Base-by-base conservation (phyloP, 2,329 filamentous ascomycete genomes). In the Claviceps paspali region DNA sequence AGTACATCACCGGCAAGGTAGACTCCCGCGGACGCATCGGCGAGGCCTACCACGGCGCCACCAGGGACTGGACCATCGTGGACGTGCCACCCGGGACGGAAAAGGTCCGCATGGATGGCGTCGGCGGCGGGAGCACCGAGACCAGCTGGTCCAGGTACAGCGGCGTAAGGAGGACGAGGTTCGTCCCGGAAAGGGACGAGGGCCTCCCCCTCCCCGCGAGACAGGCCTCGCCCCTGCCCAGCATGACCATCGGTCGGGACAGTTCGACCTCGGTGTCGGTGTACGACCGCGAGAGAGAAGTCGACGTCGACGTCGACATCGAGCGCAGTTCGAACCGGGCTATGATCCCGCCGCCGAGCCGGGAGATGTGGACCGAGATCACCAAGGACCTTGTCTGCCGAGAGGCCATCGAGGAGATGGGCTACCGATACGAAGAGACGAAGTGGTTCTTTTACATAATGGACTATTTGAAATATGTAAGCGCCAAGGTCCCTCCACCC, bases 301-400 rank as follows among this genome's bases (percentile, higher is more conserved):
- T 70, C 29, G 70, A 74, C 35, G 61, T 75, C 22, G 70, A 74
- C 35, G 69, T 72, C 47, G 63, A 67, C 18, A 65, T 63, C 14
- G 74, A 79, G 43, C 62, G 62, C 9, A 33, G 56, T 44, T 62
- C 63, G 17, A 56, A n/a, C n/a, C n/a, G n/a, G n/a, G n/a, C n/a
- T n/a, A n/a, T n/a, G n/a, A n/a, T n/a, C 54, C 55, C 11, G 6
- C 56, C 64, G 17, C 67, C 66, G 36, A 61, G 69, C 23, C 69
- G 72, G 39, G 75, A 80, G 41, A 82, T 93, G 64, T 96, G 88
- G 88, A 98, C 91, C 0, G 91, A 96, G 60, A 85, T 98, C 48
- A 93, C 88, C 32, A 94, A 93, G 61, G 87, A 94, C 47, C 62
- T 96, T 26, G 84, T 96, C 12, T 68, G 79, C 41, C 76, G 80